Evolutionary conservation across 2,329 filamentous ascomycete species (phyloP), one percentile per base, ranked within the genome.

Genomic region (Alternaria dauci): DNA sequence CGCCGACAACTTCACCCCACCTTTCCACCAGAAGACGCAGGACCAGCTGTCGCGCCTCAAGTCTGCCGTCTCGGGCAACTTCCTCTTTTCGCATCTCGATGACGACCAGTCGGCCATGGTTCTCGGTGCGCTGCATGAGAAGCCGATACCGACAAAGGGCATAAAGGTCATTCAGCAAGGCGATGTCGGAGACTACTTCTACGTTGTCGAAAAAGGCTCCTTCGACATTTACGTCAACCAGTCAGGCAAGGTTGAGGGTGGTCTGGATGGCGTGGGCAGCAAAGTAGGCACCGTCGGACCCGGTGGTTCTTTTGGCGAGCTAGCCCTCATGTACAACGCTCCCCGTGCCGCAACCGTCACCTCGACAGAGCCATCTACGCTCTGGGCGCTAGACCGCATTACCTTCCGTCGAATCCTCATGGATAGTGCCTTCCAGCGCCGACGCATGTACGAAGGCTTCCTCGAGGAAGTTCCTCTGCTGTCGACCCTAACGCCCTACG

Each of bases 321-420:
- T 99, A 58, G 95, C 95, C 12, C 85, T 99, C 72, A 98, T 99
- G 95, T 98, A 99, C 83, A 97, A 98, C 74, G 93, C 95, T 23
- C 95, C 95, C 26, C 92, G 95, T 74, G 95, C 95, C 42, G 95
- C 95, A 4, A 98, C 95, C 0, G 92, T 99, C 61, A 87, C 96
- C 62, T 96, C 92, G 30, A 89, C 90, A 12, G 92, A 96, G 72
- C 78, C 89, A 3, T 94, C 91, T 73, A 94, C 91, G 4, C 86
- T 99, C 9, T 99, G 95, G 95, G 93, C 93, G 20, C 85, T 99
- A 52, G 95, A 99, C 77, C 92, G 95, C 54, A 86, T 97, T 65
- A 99, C 95, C 9, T 99, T 99, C 86, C 93, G 95, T 71, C 92
- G 95, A 62, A 98, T 99, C 67, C 85, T 99, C 64, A 97, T 99